These are phyloP conservation scores for Diaporthe vaccinii DNA, from an alignment of 2,329 filamentous ascomycete species.

Conservation along the genomic window DNA sequence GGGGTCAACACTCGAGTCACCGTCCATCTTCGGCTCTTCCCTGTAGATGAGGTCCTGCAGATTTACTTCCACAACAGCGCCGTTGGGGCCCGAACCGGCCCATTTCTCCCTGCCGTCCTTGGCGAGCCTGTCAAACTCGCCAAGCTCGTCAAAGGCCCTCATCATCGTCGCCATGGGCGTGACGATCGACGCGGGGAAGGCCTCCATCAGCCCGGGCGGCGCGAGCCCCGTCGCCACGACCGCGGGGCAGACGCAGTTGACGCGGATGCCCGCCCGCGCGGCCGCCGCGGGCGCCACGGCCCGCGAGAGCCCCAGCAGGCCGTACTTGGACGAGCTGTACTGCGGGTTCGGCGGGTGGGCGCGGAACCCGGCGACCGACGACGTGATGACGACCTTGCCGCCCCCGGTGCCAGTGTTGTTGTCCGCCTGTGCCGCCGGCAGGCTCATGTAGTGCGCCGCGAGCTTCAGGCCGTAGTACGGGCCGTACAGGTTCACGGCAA, in stretches of 20 bases:
- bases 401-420: neutral
- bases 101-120: neutral
- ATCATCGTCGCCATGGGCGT: constrained; percentile 32
- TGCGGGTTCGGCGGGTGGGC: constrained; percentile 10
- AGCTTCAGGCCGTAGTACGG: constrained; percentile 37
- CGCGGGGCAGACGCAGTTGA: constrained; percentile 32
- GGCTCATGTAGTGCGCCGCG: constrained; percentile 34
- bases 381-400: constrained; percentile 31
- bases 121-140: constrained; percentile 31
- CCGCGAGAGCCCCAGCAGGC: constrained; percentile 13
- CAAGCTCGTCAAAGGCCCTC: constrained; percentile 27
- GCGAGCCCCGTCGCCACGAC: constrained; percentile 25
- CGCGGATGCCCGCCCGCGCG: neutral
- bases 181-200: neutral
- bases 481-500: constrained; percentile 22
- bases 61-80: constrained; percentile 14
- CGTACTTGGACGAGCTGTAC: constrained; percentile 26
- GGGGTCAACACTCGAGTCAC: neutral
- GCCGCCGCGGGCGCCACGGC: constrained; percentile 15
- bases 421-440: neutral
- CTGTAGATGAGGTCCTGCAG: constrained; percentile 14
- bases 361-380: constrained; percentile 7
- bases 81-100: constrained; percentile 17
- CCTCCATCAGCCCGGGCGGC: constrained; percentile 21
- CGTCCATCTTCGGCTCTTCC: neutral